Evolutionary conservation across 192 early-diverging fungal genomes (phyloP).

Genomic region (Kickxella alabastrina): DNA sequence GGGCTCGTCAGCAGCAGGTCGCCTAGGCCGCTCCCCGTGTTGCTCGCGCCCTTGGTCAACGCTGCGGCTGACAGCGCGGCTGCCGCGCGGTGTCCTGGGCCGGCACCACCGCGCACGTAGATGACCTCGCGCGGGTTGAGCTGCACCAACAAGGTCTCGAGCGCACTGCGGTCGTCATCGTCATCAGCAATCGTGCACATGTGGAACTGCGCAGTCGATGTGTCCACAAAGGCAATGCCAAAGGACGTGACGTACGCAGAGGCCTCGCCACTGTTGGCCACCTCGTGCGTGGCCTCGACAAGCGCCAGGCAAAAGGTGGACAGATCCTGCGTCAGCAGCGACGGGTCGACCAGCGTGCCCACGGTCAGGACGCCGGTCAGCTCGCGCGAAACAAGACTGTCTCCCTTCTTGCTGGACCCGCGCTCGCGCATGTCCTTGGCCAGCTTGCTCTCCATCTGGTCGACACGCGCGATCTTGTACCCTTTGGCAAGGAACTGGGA

Average conservation of each 20-base stretch:
- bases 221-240: conserved; percentile 93
- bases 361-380: conserved; percentile 82
- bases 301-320: conserved; percentile 94
- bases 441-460: conserved; percentile 94
- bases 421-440: conserved; percentile 90
- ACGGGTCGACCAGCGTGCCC: conserved; percentile 87
- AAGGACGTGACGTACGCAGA: conserved; percentile 55
- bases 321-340: conserved; percentile 83
- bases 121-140: conserved; percentile 91
- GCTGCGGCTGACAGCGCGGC: neutral
- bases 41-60: conserved; percentile 9
- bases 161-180: conserved; percentile 78
- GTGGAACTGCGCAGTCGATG: conserved; percentile 88
- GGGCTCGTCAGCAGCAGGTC: conserved; percentile 10
- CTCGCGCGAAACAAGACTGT: conserved; percentile 81
- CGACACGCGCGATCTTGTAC: conserved; percentile 93
- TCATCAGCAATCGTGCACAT: conserved; percentile 70
- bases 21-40: neutral
- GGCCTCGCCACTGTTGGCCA: neutral
- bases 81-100: conserved; percentile 22
- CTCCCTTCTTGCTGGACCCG: conserved; percentile 52
- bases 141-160: conserved; percentile 95
- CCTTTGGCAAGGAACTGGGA: conserved; percentile 94
- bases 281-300: conserved; percentile 58
- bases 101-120: conserved; percentile 46